Base-by-base conservation (phyloP, 352 stramenopile genomes). In the Hyaloperonospora brassicae region DNA sequence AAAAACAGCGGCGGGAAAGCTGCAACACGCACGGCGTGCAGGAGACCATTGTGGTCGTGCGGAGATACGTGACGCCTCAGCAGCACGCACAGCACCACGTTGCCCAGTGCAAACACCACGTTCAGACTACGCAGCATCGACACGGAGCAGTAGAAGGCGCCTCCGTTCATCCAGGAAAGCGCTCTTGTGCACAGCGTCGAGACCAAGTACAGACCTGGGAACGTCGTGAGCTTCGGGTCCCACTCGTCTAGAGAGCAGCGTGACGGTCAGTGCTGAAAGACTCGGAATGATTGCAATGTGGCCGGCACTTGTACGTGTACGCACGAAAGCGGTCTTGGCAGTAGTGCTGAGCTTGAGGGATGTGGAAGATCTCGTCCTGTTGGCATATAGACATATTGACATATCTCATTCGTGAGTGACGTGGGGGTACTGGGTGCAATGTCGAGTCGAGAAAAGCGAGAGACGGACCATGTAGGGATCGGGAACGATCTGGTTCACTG, bases 171-270 rank as follows among this genome's bases (percentile, higher is more conserved):
- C 23, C 47, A 56, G 11, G 59, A 46, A 11, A 57, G 44, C 0
- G 24, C 38, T 23, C 73, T 66, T 2, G 73, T 57, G 25, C 85
- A 74, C 43, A 76, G 52, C 25, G 67, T 76, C 17, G 70, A 76
- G 9, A 76, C 50, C 2, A 93, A 13, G 55, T 97, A 97, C 10
- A 97, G 56, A 1, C 89, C 87, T 5, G 89, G 89, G 39, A 95
- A 95, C 30, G 89, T 97, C 35, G 89, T 96, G 68, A 97, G 96
- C 69, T 97, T 96, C 9, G 84, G 67, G 41, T 97, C 83, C 89
- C 89, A 96, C 40, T 84, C 70, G 23, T 67, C 84, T 94, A 39
- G 34, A 59, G 21, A 22, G 12, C 10, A 24, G 21, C 50, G 24
- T 30, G 11, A n/a, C 21, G 8, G 12, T 27, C 7, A 50, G 13